Base-by-base conservation (phyloP, 129 eudicot genomes). In the Chrysanthemum lavandulifolium region DNA sequence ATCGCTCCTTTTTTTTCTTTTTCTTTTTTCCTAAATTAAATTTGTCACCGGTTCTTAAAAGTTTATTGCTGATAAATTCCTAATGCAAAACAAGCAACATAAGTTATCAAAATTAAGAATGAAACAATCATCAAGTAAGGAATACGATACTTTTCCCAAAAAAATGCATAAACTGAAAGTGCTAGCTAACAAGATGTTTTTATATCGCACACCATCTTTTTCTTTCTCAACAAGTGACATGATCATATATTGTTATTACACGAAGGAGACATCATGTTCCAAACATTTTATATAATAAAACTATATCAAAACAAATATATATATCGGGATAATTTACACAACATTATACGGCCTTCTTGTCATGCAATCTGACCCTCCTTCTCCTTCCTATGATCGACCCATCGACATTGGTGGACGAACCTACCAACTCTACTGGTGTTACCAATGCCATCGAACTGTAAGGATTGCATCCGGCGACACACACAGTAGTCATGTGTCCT, bases 351-450 rank as follows among this genome's bases (percentile, higher is more conserved):
- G 13, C 36, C 15, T 9, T 45, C 13, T n/a, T 13, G 71, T 78
- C 67, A 78, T 78, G 82, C 68, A 45, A 64, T 25, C 63, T 5
- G 78, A 78, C 61, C 72, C 29, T 6, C n/a, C 67, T 15, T 21
- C 25, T 12, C 61, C 25, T 7, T 51, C 78, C 48, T 29, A 78
- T 56, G 78, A 78, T 8, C 50, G 63, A 14, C 9, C 78, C 73
- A 78, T 78, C 23, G 68, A 78, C 61, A 78, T 78, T 36, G 77
- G 69, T 9, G 75, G 66, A 68, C 33, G 75, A 63, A 81, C 67
- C 77, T 84, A 60, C 90, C 86, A 84, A 59, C 89, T 69, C 21
- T 94, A 86, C 65, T 94, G 97, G 97, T 94, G 97, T 57, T 88
- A 90, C 86, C 96, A 90, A 25, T 94, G 98, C 78, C 92, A 80